These are phyloP conservation scores for Neospora caninum DNA, from an alignment of 169 alveolate species.

Conservation along the genomic window DNA sequence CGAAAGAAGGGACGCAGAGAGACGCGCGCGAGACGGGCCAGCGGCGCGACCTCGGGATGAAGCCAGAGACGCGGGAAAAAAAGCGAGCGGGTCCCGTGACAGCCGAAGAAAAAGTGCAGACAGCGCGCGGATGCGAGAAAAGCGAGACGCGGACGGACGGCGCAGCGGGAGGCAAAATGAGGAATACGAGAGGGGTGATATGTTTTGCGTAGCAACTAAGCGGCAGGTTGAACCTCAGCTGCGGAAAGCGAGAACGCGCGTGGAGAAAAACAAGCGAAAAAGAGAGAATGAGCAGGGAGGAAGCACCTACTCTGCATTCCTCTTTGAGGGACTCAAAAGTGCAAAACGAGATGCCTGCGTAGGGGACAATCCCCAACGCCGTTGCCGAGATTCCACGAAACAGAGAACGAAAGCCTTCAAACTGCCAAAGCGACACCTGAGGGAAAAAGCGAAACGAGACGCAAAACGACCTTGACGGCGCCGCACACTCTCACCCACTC, in stretches of 20 bases:
- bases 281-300: not conserved
- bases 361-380: constrained; percentile 52
- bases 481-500: too few species aligned
- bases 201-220: too few species aligned
- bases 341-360: constrained; percentile 56
- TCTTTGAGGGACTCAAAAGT: constrained; percentile 45
- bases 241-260: not conserved
- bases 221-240: not conserved
- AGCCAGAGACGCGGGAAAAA: too few species aligned
- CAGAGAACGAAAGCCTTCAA: constrained; percentile 43
- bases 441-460: not conserved
- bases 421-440: constrained; percentile 40
- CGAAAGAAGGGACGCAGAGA: too few species aligned
- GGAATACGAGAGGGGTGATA: too few species aligned
- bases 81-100: too few species aligned
- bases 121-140: too few species aligned
- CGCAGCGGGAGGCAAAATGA: not conserved
- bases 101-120: too few species aligned
- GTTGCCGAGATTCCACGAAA: constrained; percentile 47
- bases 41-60: too few species aligned
- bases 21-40: too few species aligned
- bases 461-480: not conserved
- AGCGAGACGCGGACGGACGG: not conserved
- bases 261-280: not conserved
- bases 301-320: not conserved